phyloP scores from a whole-genome alignment of 768 basidiomycete genomes.

The Mycena albidolilacea region DNA sequence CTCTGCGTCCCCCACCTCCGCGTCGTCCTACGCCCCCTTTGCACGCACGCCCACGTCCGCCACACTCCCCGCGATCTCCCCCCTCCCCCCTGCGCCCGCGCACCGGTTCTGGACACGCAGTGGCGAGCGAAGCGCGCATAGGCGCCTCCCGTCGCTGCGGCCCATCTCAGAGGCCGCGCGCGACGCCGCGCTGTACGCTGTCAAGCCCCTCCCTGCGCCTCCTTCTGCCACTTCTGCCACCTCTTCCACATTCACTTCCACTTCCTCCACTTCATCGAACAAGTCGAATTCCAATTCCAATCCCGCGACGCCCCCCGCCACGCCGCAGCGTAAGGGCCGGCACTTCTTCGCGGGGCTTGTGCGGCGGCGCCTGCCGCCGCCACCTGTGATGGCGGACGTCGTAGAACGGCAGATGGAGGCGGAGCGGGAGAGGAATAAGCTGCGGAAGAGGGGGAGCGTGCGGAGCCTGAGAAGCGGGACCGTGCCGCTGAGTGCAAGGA shows the following conservation, averaged over 20 bases:
- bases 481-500: neutral
- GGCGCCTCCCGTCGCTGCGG: slow-evolving; percentile 24
- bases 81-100: slow-evolving; percentile 12
- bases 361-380: slow-evolving; percentile 5
- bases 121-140: neutral
- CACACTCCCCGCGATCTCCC: neutral
- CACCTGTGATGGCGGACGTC: too few species aligned
- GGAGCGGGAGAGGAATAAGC: slow-evolving; percentile 21
- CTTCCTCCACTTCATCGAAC: neutral
- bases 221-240: neutral
- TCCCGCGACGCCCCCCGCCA: neutral
- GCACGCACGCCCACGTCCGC: neutral
- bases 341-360: slow-evolving; percentile 31
- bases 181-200: slow-evolving; percentile 9
- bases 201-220: slow-evolving; percentile 12
- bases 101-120: slow-evolving; percentile 34
- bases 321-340: slow-evolving; percentile 15
- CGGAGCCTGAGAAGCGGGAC: slow-evolving; percentile 4
- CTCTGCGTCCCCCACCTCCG: slow-evolving; percentile 17
- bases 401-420: neutral
- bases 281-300: too few species aligned
- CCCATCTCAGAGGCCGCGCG: slow-evolving; percentile 30
- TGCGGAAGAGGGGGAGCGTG: slow-evolving; percentile 27
- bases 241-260: neutral
- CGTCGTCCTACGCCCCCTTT: neutral